Conservation (phyloP, 1,284 basidiomycete species). For the Ustilago cynodontis region DNA sequence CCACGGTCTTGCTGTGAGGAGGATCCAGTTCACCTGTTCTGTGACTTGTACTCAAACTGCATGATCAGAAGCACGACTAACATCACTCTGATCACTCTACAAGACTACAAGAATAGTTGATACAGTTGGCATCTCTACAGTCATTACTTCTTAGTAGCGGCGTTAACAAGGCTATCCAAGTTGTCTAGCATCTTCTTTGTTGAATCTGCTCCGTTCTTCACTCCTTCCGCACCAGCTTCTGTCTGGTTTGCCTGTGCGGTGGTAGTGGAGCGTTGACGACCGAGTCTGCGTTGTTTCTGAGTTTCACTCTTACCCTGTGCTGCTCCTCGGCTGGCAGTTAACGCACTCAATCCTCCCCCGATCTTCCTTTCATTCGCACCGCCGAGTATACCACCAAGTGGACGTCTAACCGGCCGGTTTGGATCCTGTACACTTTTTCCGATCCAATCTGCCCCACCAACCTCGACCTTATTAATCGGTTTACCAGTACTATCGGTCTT, state of each 20-base stretch:
- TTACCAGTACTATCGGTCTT: conserved; percentile 24
- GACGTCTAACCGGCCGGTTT: conserved; percentile 22
- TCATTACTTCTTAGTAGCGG: not conserved
- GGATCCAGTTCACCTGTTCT: too few species aligned
- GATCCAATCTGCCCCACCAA: conserved; percentile 34
- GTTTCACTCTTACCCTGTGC: conserved; percentile 14
- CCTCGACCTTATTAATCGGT: conserved; percentile 5
- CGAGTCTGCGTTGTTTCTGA: conserved; percentile 31
- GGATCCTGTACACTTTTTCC: conserved; percentile 37
- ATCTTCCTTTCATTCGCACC: not conserved
- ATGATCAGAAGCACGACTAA: too few species aligned
- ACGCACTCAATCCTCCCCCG: not conserved
- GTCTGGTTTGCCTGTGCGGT: not conserved
- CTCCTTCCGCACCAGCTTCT: not conserved
- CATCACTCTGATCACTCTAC: too few species aligned
- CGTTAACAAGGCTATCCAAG: conserved; percentile 35
- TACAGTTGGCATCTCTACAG: too few species aligned
- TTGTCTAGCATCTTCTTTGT: conserved; percentile 44
- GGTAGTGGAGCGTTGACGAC: conserved; percentile 13
- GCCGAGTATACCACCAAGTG: conserved; percentile 4
- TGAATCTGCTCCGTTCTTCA: not conserved
- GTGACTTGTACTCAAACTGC: too few species aligned
- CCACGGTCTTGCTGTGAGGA: too few species aligned
- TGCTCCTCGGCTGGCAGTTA: not conserved
- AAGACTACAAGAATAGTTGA: too few species aligned